Evolutionary conservation across 1,139 yeast genomes (phyloP), one percentile per base, ranked within the genome.

Genomic region (Sugiyamaella paludigena): DNA sequence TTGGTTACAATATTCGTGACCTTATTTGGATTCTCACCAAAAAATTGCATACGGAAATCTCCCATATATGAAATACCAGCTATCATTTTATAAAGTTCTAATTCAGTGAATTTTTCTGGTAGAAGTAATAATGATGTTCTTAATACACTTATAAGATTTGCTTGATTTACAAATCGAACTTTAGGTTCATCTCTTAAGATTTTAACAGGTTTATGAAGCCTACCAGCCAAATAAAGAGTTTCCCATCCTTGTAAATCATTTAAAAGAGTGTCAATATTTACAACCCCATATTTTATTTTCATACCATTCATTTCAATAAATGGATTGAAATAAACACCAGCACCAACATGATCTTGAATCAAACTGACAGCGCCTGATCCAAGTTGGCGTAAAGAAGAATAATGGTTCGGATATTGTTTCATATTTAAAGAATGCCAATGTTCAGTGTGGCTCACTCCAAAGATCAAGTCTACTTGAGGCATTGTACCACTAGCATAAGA

Each of bases 281-380:
- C 83, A 11, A 89, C 83, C 4, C 99, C 99, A 64, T 92, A 92
- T 64, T 92, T 92, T 43, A 92, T 80, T 57, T 80, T 71, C 43
- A 78, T 72, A 12, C 82, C 82, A 45, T 77, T 75, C 51, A 91
- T 74, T 39, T 77, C 75, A 3, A 87, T 87, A 67, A 79, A 92
- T 2, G 99, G 98, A 63, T 92, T 94, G 72, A 88, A 94, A 66
- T 91, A 94, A 4, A 92, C 84, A 2, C 97, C 97, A 0, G 94
- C 92, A 1, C 96, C 97, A n/a, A 80, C 60, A 1, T 56, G 50
- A 39, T 78, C 78, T 61, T 86, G 92, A 15, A 87, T 75, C 42
- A 63, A 65, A 9, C 85, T 75, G 1, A 91, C 75, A 0, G 76
- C 68, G 8, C 77, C 69, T 1, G 87, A 72, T 0, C 96, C 94